phyloP scores from a whole-genome alignment of 371 early-diverging fungal species.

The Rhizopus arrhizus region DNA sequence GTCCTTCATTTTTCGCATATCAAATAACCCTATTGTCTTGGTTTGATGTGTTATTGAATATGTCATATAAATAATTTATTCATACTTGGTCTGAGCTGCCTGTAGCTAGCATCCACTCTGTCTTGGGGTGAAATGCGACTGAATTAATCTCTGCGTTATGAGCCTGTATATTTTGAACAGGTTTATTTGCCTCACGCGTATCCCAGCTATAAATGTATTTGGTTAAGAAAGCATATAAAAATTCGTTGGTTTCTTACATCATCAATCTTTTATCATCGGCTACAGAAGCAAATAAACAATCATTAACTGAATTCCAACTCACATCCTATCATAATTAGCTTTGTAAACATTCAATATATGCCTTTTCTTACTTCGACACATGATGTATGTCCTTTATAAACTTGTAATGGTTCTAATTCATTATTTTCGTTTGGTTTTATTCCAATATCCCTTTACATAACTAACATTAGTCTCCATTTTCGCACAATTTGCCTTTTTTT shows the following conservation, averaged over 20 bases:
- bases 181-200: constrained; percentile 59
- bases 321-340: constrained; percentile 70
- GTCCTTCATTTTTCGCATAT: constrained; percentile 85
- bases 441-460: constrained; percentile 37
- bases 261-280: constrained; percentile 93
- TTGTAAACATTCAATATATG: constrained; percentile 8
- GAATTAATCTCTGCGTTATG: constrained; percentile 93
- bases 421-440: constrained; percentile 38
- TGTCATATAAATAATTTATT: background rate
- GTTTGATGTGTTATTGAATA: background rate
- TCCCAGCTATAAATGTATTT: constrained; percentile 65
- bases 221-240: background rate
- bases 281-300: constrained; percentile 90
- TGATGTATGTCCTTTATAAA: constrained; percentile 82
- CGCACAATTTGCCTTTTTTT: background rate
- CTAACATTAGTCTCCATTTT: background rate
- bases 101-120: constrained; percentile 90
- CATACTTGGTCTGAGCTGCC: constrained; percentile 90
- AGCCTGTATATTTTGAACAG: constrained; percentile 75
- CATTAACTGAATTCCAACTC: constrained; percentile 85
- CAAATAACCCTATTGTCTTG: constrained; percentile 93
- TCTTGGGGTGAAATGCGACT: constrained; percentile 89
- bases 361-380: constrained; percentile 78
- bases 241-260: constrained; percentile 60
- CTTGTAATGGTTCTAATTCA: constrained; percentile 77